A percentile compares a stretch with the other conserved stretches of the same genome.
phyloP scores from a whole-genome alignment of 2,329 filamentous ascomycete species.

The Stagonosporopsis rhizophila region DNA sequence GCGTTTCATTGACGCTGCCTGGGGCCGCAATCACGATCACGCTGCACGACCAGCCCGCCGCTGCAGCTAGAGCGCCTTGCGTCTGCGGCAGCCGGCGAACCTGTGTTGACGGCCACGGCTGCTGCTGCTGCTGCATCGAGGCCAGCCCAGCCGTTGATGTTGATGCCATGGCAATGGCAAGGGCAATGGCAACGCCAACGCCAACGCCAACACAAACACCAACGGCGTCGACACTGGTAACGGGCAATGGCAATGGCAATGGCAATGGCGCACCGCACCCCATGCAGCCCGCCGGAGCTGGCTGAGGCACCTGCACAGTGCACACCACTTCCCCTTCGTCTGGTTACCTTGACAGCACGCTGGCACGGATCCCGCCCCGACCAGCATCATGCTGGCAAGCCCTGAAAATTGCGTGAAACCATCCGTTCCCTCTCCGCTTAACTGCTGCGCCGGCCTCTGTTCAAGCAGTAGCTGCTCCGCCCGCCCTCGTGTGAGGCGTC shows the following conservation, averaged over 20 bases:
- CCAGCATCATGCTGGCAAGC: slow-evolving; percentile 33
- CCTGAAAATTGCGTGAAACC: slow-evolving; percentile 35
- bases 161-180: slow-evolving; percentile 10
- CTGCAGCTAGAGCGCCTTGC: slow-evolving; percentile 21
- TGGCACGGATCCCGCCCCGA: slow-evolving; percentile 30
- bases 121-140: neutral
- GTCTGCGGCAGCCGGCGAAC: slow-evolving; percentile 16
- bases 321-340: slow-evolving; percentile 24
- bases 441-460: slow-evolving; percentile 24
- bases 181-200: too few relatives aligned
- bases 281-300: slow-evolving; percentile 25
- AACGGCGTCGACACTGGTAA: too few relatives aligned
- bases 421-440: slow-evolving; percentile 34
- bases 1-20: slow-evolving; percentile 25
- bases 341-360: slow-evolving; percentile 33
- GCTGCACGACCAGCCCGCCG: slow-evolving; percentile 12
- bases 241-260: neutral
- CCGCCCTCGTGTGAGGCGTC: slow-evolving; percentile 18
- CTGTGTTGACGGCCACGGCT: slow-evolving; percentile 23
- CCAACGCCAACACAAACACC: too few relatives aligned
- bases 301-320: slow-evolving; percentile 19
- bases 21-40: slow-evolving; percentile 24
- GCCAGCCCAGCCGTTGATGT: neutral
- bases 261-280: slow-evolving; percentile 10
- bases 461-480: slow-evolving; percentile 23